Evolutionary conservation across 2,329 filamentous ascomycete species (phyloP), one percentile per base, ranked within the genome.

Genomic region (Ilyonectria mors-panacis): DNA sequence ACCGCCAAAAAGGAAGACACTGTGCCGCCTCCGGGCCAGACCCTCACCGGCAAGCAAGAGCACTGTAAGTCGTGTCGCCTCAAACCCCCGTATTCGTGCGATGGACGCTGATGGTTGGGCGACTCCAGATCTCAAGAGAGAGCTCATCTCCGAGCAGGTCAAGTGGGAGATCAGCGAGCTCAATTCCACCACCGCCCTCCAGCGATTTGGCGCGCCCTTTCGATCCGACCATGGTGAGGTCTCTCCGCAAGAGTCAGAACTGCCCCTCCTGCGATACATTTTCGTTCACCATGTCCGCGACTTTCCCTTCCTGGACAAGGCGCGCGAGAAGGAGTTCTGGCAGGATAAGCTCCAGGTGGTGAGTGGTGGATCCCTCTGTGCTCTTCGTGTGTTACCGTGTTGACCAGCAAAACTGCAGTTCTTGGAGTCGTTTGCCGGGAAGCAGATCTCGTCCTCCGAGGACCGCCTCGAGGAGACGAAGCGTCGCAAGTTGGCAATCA

Each of bases 301-400:
- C 76, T 99, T 99, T 76, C 96, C 96, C 1, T 99, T 99, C 78
- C 88, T 99, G 70, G 94, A 99, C 82, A 94, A 97, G 85, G 96
- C 96, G 23, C 92, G 90, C 77, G 96, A 99, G 87, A 97, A 98
- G 87, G 96, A 99, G 82, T 99, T 99, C 78, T 99, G 96, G 96
- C 96, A 99, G 83, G 94, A 98, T 79, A 98, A 97, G 81, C 85
- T 99, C 67, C 96, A 99, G 85, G 89, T 95, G 78, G 94, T 97
- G 83, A 74, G 93, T 91, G 48, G 26, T 39, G 30, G 62, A 60
- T 35, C 28, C 21, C 33, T 42, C 51, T 13, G 12, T 10, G 15
- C 13, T n/a, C 19, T 19, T 8, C 3, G 26, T 37, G 17, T 39
- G 54, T 42, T 19, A 53, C 44, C 30, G 48, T 23, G 44, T 69